Conservation (phyloP, 768 basidiomycete species). For the Lactarius tabidus region DNA sequence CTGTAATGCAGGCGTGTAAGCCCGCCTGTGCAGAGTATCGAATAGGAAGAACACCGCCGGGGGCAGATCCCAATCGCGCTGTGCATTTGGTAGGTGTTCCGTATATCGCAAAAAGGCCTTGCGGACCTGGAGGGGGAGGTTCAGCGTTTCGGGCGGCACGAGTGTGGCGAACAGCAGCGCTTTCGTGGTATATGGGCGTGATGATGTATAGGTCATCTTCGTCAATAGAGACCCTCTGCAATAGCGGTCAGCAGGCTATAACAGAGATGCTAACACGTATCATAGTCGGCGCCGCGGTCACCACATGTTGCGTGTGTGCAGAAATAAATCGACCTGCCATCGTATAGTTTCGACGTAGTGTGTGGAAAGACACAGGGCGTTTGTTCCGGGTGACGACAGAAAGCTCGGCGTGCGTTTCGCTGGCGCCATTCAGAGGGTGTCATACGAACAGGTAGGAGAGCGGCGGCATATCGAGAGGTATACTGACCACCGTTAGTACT, state of each 20-base stretch:
- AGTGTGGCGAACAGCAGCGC: slow-evolving; percentile 72
- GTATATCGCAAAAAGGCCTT: slow-evolving; percentile 91
- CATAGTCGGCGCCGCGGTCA: slow-evolving; percentile 38
- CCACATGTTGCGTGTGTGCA: slow-evolving; percentile 59
- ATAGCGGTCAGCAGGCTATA: slow-evolving; percentile 2
- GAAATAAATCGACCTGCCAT: slow-evolving; percentile 84
- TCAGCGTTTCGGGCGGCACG: slow-evolving; percentile 56
- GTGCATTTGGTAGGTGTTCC: slow-evolving; percentile 93
- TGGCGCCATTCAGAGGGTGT: slow-evolving; percentile 68
- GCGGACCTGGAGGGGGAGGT: slow-evolving; percentile 66
- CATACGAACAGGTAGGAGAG: slow-evolving; percentile 55
- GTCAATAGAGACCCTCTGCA: slow-evolving; percentile 61
- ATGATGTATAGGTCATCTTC: slow-evolving; percentile 61
- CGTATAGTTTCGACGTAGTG: slow-evolving; percentile 91
- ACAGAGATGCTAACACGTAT: slow-evolving; percentile 35
- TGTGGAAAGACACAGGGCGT: slow-evolving; percentile 40
- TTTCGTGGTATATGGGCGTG: slow-evolving; percentile 66
- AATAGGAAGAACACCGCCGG: slow-evolving; percentile 69
- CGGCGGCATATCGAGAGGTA: slow-evolving; percentile 40
- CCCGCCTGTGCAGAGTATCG: slow-evolving; percentile 33
- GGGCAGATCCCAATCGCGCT: slow-evolving; percentile 91
- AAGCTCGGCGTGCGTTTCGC: slow-evolving; percentile 74
- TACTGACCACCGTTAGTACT: not conserved
- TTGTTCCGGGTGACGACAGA: slow-evolving; percentile 64
- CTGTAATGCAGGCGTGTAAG: slow-evolving; percentile 80